Evolutionary conservation across 202 grass and related monocot genomes (phyloP), one percentile per base, ranked within the genome.

Genomic region (Schoenoplectus tabernaemontani): DNA sequence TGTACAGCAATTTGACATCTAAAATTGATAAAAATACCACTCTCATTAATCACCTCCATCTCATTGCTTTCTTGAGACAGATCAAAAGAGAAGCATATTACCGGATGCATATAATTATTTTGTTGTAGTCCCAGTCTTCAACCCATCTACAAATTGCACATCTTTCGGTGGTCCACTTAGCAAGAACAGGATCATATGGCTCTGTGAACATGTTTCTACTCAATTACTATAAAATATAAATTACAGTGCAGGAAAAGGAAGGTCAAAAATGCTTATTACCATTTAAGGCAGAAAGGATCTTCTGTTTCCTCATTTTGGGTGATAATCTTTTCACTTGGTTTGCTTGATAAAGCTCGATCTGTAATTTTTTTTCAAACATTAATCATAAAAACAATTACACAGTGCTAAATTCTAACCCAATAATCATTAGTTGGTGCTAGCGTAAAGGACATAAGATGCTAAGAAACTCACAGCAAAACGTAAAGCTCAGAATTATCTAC

Each of bases 121-220:
- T 98, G 79, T 98, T 98, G 86, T 98, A 94, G 87, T 98, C 95
- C 95, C 95, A 98, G 59, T 98, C 95, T 85, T 98, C 95, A 66
- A 98, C 95, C 95, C 95, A 98, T 90, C 95, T 98, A 90, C 95
- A 98, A 58, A 98, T 84, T 72, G 95, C 95, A 81, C 95, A 98
- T 72, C 95, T 82, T 92, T 98, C 95, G 1, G 95, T 98, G 22
- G 95, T 98, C 95, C 95, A 98, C 83, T 85, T 98, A 64, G 84
- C 86, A 86, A 83, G 66, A 76, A 98, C 88, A 84, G 88, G 86
- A 84, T 98, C 95, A 73, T 98, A 98, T 65, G 89, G 87, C 85
- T 94, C 95, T 98, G 80, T 72, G 20, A 57, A 64, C 28, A 57
- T 7, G 76, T 33, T 77, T 37, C 10, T 43, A 44, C 13, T 20